phyloP scores from a whole-genome alignment of 345 rosid species.

The Eucalyptus polybractea region DNA sequence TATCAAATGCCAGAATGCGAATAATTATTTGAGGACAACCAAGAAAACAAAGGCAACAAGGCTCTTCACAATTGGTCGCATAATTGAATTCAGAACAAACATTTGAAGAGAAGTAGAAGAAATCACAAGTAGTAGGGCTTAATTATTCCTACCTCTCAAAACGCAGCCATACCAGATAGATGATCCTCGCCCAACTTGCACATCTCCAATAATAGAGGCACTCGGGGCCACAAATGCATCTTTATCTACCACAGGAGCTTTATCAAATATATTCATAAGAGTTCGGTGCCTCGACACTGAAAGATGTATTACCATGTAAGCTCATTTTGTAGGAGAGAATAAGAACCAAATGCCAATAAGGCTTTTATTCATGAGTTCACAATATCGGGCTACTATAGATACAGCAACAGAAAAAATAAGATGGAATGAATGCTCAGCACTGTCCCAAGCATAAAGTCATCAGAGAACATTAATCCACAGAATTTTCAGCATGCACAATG shows the following conservation, averaged over 20 bases:
- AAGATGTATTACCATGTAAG: background rate
- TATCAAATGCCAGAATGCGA: background rate
- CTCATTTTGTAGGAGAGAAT: background rate
- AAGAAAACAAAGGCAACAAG: background rate
- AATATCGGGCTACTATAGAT: background rate
- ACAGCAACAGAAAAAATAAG: background rate
- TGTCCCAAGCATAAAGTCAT: background rate
- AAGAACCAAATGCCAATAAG: background rate
- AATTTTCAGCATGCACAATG: background rate
- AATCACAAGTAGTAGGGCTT: background rate
- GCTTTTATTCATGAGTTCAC: background rate
- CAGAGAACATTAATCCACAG: background rate
- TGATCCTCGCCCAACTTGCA: constrained; percentile 69
- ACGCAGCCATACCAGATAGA: constrained; percentile 97
- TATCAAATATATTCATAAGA: constrained; percentile 81
- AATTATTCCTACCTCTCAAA: constrained; percentile 54
- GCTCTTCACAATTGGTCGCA: background rate
- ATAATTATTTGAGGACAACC: background rate
- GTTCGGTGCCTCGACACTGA: constrained; percentile 93
- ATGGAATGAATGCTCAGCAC: background rate
- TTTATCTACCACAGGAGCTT: constrained; percentile 71
- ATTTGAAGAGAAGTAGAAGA: background rate
- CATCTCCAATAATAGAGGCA: constrained; percentile 83
- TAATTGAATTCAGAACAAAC: background rate
- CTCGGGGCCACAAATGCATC: constrained; percentile 91